Conservation (phyloP, 768 basidiomycete species). For the Porphyrellus cyaneotinctus region DNA sequence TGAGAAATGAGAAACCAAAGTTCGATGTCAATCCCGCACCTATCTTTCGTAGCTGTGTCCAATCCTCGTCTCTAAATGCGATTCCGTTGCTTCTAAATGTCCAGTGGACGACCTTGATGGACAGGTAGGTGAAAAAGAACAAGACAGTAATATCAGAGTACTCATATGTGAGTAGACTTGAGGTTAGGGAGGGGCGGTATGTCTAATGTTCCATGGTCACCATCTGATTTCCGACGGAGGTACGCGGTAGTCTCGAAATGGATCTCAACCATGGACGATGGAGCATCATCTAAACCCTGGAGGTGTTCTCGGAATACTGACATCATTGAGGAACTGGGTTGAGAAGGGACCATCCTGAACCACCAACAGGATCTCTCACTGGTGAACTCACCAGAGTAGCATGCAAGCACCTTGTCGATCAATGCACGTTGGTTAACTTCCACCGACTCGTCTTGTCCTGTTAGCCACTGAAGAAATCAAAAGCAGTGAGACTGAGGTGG, state of each 20-base stretch:
- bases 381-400: constrained; percentile 92
- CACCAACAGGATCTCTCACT: constrained; percentile 31
- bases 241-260: constrained; percentile 65
- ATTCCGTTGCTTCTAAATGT: no score
- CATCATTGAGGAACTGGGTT: no score
- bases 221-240: constrained; percentile 30
- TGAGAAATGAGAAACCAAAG: not conserved
- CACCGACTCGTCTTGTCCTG: constrained; percentile 62
- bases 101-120: no score
- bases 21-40: constrained; percentile 26
- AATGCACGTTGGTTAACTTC: constrained; percentile 90
- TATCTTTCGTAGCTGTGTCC: not conserved
- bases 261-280: constrained; percentile 68
- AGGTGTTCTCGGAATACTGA: constrained; percentile 47
- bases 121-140: no score
- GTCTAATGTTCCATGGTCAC: constrained; percentile 5
- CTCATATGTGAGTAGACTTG: constrained; percentile 43
- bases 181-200: constrained; percentile 50
- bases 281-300: constrained; percentile 74
- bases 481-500: not conserved
- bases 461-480: constrained; percentile 32
- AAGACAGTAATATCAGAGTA: fast-evolving
- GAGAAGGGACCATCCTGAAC: not conserved
- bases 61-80: constrained; percentile 52
- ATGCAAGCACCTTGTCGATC: constrained; percentile 90